Conservation (phyloP, 768 basidiomycete species). For the Infundibulicybe gibba region DNA sequence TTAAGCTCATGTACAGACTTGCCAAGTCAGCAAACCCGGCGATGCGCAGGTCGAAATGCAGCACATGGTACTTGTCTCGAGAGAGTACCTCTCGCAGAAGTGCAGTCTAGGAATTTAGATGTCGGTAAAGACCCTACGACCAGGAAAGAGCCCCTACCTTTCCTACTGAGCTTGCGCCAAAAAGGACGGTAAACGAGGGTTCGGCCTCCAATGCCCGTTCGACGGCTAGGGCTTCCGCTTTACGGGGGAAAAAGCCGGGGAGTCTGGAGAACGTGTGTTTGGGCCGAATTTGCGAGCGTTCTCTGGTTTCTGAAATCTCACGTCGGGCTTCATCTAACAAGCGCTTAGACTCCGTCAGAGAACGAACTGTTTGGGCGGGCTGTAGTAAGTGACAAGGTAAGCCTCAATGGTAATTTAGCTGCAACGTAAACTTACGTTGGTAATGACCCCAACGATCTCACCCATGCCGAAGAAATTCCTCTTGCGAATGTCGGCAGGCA, state of each 20-base stretch:
- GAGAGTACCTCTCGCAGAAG: conserved; percentile 77
- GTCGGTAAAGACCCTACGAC: not conserved
- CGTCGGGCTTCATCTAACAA: conserved; percentile 75
- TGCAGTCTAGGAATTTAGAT: conserved; percentile 48
- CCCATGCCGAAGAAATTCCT: conserved; percentile 78
- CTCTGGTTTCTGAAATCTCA: conserved; percentile 68
- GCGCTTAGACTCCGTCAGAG: conserved; percentile 72
- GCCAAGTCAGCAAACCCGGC: conserved; percentile 80
- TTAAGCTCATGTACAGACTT: conserved; percentile 74
- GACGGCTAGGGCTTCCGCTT: conserved; percentile 60
- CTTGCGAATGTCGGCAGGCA: conserved; percentile 59
- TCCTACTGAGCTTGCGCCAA: conserved; percentile 78
- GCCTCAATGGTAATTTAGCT: conserved; percentile 1
- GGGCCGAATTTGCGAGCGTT: conserved; percentile 60
- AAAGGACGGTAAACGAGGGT: conserved; percentile 77
- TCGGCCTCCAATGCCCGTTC: conserved; percentile 65
- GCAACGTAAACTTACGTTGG: conserved; percentile 51
- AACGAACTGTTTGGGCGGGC: conserved; percentile 79
- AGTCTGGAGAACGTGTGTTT: conserved; percentile 78
- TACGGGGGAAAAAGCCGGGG: conserved; percentile 70
- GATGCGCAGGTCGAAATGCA: conserved; percentile 82
- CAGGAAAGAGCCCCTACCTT: conserved; percentile 43
- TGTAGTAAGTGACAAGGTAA: conserved; percentile 20
- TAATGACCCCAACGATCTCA: conserved; percentile 70
- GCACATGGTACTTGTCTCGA: conserved; percentile 65